phyloP scores from a whole-genome alignment of 257 asterid genomes.

The Schizonepeta tenuifolia region DNA sequence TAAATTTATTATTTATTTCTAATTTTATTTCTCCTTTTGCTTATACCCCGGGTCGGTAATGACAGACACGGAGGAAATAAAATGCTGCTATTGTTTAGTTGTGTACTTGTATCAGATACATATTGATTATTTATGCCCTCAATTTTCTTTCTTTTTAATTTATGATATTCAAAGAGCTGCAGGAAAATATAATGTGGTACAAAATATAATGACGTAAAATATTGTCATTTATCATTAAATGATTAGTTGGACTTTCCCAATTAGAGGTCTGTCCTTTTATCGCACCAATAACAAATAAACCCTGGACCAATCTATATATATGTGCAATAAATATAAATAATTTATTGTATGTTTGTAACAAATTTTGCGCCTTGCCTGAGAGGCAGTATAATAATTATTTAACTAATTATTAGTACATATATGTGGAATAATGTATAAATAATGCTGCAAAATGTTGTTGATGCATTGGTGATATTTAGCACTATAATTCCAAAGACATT shows the following conservation, averaged over 20 bases:
- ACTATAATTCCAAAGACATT: background rate
- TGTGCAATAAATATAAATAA: background rate
- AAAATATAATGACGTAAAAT: constrained; percentile 3
- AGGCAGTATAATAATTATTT: background rate
- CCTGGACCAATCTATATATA: constrained; percentile 6
- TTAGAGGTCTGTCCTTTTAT: constrained; percentile 6
- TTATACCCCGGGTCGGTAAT: background rate
- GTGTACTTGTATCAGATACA: background rate
- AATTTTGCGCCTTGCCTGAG: background rate
- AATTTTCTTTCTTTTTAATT: background rate
- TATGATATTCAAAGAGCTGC: background rate
- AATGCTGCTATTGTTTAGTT: background rate
- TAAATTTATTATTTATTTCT: background rate
- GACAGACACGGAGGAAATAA: background rate
- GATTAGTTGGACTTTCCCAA: constrained; percentile 21
- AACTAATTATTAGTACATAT: background rate
- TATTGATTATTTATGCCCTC: background rate
- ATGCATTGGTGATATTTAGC: background rate
- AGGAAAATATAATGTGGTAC: background rate
- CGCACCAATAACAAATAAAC: constrained; percentile 10
- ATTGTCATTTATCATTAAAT: constrained; percentile 3
- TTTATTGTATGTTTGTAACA: background rate
- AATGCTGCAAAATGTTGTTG: constrained; percentile 5
- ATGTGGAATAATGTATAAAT: constrained; percentile 5
- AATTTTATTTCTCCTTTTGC: background rate